Conservation (phyloP, 495 filamentous ascomycete genomes). For the Hypoxylon cercidicola region DNA sequence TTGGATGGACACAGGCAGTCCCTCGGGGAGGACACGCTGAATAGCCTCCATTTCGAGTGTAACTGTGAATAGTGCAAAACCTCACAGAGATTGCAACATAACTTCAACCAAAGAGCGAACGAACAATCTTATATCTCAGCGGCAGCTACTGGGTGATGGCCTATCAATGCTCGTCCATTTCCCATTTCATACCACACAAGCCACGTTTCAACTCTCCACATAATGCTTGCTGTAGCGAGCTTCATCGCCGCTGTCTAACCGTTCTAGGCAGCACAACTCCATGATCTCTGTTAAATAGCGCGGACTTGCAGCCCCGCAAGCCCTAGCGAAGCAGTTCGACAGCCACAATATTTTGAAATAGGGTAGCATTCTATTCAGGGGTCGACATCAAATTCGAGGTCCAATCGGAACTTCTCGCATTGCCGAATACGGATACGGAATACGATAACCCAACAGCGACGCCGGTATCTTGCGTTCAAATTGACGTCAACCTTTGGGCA, state of each 20-base stretch:
- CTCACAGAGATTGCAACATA: not conserved
- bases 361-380: constrained; percentile 20
- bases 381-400: constrained; percentile 10
- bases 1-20: constrained; percentile 41
- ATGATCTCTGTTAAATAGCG: constrained; percentile 12
- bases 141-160: not conserved
- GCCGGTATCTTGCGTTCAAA: constrained; percentile 16
- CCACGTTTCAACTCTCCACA: constrained; percentile 26
- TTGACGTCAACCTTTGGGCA: constrained; percentile 12
- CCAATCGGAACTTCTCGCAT: constrained; percentile 7
- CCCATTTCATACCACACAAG: constrained; percentile 3
- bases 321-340: not conserved
- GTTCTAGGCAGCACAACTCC: constrained; percentile 9
- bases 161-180: not conserved
- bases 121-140: constrained; percentile 14
- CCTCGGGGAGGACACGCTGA: constrained; percentile 37
- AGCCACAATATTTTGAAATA: too few relatives aligned
- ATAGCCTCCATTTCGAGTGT: constrained; percentile 37
- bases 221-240: constrained; percentile 12
- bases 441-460: constrained; percentile 17
- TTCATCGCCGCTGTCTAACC: constrained; percentile 13
- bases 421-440: constrained; percentile 41
- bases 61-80: not conserved
- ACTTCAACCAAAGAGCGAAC: not conserved
- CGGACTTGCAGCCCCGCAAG: constrained; percentile 16